Evolutionary conservation across 345 rosid species (phyloP).

Genomic region (Boechera stricta): DNA sequence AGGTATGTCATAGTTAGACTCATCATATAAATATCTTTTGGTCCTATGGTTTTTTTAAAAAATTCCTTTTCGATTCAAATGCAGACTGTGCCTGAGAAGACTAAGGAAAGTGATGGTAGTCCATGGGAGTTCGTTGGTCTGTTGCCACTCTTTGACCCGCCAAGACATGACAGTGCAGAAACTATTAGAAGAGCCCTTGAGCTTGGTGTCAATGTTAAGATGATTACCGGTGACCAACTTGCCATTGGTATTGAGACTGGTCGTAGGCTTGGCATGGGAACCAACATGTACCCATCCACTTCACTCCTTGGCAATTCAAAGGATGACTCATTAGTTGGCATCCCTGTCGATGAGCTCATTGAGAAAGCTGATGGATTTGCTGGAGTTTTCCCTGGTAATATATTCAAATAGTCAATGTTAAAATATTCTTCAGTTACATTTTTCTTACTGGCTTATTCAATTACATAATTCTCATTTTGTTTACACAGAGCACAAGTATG

Average conservation of each 20-base stretch:
- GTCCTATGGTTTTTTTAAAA: not conserved
- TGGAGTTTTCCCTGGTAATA: constrained; percentile 85
- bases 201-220: constrained; percentile 83
- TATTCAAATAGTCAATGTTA: not conserved
- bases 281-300: constrained; percentile 85
- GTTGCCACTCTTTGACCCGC: constrained; percentile 92
- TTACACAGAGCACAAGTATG: constrained; percentile 72
- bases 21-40: not conserved
- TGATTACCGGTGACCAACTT: constrained; percentile 93
- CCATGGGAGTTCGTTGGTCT: constrained; percentile 96
- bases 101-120: constrained; percentile 69
- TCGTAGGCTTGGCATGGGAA: constrained; percentile 91
- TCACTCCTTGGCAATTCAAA: constrained; percentile 68
- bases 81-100: constrained; percentile 74
- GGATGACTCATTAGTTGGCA: constrained; percentile 59
- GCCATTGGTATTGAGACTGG: constrained; percentile 90
- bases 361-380: constrained; percentile 88
- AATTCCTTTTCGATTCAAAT: not conserved
- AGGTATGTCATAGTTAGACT: constrained; percentile 51
- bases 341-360: constrained; percentile 73
- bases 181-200: constrained; percentile 81
- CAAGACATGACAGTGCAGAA: constrained; percentile 87
- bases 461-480: not conserved
- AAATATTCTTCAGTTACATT: not conserved
- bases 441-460: not conserved